Evolutionary conservation across 1,139 yeast species (phyloP).

Genomic region (Petasospora rhodanensis): DNA sequence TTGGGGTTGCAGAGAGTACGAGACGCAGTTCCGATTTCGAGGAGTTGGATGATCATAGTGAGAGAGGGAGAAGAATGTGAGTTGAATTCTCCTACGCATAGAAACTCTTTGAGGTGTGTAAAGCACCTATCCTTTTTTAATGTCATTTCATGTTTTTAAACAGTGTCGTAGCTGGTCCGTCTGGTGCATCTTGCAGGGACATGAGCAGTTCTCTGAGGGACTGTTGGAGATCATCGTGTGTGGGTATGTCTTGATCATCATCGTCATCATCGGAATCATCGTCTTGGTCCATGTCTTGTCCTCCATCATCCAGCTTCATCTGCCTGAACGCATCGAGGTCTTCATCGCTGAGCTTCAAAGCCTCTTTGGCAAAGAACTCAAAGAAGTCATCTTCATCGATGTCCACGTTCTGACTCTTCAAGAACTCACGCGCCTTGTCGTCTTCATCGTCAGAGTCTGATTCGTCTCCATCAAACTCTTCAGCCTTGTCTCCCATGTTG

Average conservation of each 20-base stretch:
- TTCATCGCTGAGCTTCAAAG: conserved; percentile 39
- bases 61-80: conserved; percentile 14
- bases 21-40: conserved; percentile 24
- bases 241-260: conserved; percentile 16
- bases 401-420: conserved; percentile 31
- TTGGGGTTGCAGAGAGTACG: conserved; percentile 18
- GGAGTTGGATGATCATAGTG: conserved; percentile 13
- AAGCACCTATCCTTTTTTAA: too few species aligned
- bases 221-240: conserved; percentile 10
- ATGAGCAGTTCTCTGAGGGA: conserved; percentile 9
- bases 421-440: conserved; percentile 25
- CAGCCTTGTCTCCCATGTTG: conserved; percentile 18
- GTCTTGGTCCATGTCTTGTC: conserved; percentile 18
- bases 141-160: conserved; percentile 24
- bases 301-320: conserved; percentile 8
- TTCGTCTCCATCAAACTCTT: conserved; percentile 15
- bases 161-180: conserved; percentile 35
- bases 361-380: conserved; percentile 52
- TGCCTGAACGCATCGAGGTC: conserved; percentile 34
- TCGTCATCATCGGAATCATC: conserved; percentile 16
- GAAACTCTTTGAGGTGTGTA: too few species aligned
- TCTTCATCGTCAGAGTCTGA: conserved; percentile 20
- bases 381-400: conserved; percentile 62
- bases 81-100: too few species aligned
- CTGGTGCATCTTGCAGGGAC: conserved; percentile 23